Evolutionary conservation across 305 asterid genomes (phyloP), one percentile per base, ranked within the genome.

Genomic region (Rubia peregrina): DNA sequence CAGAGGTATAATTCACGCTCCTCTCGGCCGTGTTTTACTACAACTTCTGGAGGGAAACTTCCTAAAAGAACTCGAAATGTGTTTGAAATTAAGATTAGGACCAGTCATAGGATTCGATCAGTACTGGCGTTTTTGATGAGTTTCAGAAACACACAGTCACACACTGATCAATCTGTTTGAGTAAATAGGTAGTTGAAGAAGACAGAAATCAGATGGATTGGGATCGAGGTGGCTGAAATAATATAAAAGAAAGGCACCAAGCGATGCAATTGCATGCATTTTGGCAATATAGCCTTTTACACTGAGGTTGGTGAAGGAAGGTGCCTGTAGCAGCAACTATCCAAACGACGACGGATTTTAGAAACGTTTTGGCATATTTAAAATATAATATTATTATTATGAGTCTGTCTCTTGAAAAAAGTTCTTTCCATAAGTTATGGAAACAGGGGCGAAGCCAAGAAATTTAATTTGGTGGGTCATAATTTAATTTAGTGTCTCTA

Each of bases 321-420:
- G 38, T 65, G 69, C 69, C 69, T 65, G 24, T 19, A 8, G 69
- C 41, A 48, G 69, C 69, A n/a, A 48, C 24, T 65, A 40, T 65
- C 55, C 17, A 63, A 63, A 62, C 21, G 44, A 61, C 14, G 26
- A 22, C 22, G 59, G 59, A 17, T 16, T 17, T 51, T 48, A 0
- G 3, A 46, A 46, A 12, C 2, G 3, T 46, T 48, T 48, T 12
- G 53, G n/a, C 53, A 48, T 48, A 3, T 48, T 46, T 46, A 14
- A 44, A 44, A 44, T 44, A 4, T 44, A 46, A 12, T 12, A 10
- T 6, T 11, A n/a, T n/a, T n/a, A n/a, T n/a, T n/a, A n/a, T n/a
- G n/a, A n/a, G n/a, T n/a, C n/a, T n/a, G n/a, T n/a, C n/a, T n/a
- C n/a, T n/a, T n/a, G n/a, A n/a, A n/a, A n/a, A n/a, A n/a, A n/a